phyloP scores from a whole-genome alignment of 192 early-diverging fungal species.

The Chytriomyces sp. region DNA sequence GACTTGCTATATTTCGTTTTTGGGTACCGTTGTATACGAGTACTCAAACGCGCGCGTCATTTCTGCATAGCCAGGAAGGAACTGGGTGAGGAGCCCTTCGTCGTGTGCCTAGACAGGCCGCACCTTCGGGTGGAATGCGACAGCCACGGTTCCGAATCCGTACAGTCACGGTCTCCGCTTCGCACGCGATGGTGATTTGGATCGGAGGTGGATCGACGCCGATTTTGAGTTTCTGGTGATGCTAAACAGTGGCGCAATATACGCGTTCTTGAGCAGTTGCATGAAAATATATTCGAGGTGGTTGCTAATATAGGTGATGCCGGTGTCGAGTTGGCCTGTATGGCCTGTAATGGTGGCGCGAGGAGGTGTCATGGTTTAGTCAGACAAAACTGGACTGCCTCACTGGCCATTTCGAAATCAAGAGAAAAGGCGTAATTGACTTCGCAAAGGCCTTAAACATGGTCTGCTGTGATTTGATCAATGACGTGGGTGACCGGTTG shows the following conservation, averaged over 20 bases:
- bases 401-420: slow-evolving; percentile 43
- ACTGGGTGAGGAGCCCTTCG: not conserved
- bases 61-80: slow-evolving; percentile 41
- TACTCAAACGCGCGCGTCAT: slow-evolving; percentile 86
- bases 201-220: slow-evolving; percentile 62
- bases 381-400: too few species aligned
- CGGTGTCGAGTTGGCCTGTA: slow-evolving; percentile 61
- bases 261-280: slow-evolving; percentile 88
- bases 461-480: slow-evolving; percentile 71
- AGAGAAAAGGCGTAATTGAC: slow-evolving; percentile 86
- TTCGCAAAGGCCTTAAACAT: slow-evolving; percentile 86
- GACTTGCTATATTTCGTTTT: slow-evolving; percentile 55
- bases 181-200: slow-evolving; percentile 81
- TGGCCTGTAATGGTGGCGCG: slow-evolving; percentile 56
- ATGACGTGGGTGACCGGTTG: slow-evolving; percentile 59
- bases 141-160: slow-evolving; percentile 90
- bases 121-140: slow-evolving; percentile 73
- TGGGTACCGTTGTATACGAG: slow-evolving; percentile 85
- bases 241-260: slow-evolving; percentile 80
- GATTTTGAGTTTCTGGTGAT: slow-evolving; percentile 30
- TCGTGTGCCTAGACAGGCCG: too few species aligned
- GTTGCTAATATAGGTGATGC: slow-evolving; percentile 81
- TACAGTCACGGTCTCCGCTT: slow-evolving; percentile 76
- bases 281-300: slow-evolving; percentile 93
- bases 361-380: too few species aligned